A percentile compares a stretch with the other conserved stretches of the same genome.
Conservation (phyloP, 2,329 filamentous ascomycete genomes). For the Penicillium nordicum region DNA sequence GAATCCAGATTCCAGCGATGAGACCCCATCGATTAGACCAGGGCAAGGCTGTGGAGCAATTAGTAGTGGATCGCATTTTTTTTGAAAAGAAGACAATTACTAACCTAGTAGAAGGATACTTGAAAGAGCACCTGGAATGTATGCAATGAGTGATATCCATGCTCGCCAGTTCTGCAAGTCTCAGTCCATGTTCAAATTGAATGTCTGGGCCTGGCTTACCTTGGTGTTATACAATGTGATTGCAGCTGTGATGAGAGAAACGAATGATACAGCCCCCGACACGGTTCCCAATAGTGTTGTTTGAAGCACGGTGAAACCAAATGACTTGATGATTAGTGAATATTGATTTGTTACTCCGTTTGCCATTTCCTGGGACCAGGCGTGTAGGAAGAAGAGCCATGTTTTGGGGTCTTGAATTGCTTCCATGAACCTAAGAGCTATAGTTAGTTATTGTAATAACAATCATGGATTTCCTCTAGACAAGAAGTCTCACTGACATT, state of each 20-base stretch:
- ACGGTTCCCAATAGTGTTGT: constrained; percentile 22
- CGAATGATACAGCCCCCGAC: constrained; percentile 27
- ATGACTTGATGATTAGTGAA: constrained; percentile 46
- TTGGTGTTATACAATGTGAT: constrained; percentile 29
- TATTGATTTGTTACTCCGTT: constrained; percentile 43
- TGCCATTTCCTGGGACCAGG: constrained; percentile 37
- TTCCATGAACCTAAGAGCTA: constrained; percentile 25
- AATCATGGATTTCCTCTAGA: neutral
- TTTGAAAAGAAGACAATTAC: neutral
- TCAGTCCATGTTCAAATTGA: neutral
- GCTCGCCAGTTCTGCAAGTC: constrained; percentile 9
- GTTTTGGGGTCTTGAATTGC: constrained; percentile 34
- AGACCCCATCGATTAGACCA: constrained; percentile 41
- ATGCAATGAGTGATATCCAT: constrained; percentile 30
- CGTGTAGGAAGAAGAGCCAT: constrained; percentile 37
- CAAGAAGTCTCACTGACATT: constrained; percentile 14
- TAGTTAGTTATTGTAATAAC: neutral
- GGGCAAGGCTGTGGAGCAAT: constrained; percentile 22
- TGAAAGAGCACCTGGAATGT: constrained; percentile 37
- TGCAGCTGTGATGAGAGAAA: constrained; percentile 29
- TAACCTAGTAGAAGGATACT: constrained; percentile 34
- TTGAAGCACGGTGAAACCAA: constrained; percentile 39
- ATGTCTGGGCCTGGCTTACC: constrained; percentile 13
- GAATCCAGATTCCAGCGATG: constrained; percentile 38
- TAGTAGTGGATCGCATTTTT: neutral